A percentile compares a stretch with the other conserved stretches of the same genome.
These are phyloP conservation scores for Xylaria multiplex DNA, from an alignment of 2,329 filamentous ascomycete genomes.

Conservation along the genomic window DNA sequence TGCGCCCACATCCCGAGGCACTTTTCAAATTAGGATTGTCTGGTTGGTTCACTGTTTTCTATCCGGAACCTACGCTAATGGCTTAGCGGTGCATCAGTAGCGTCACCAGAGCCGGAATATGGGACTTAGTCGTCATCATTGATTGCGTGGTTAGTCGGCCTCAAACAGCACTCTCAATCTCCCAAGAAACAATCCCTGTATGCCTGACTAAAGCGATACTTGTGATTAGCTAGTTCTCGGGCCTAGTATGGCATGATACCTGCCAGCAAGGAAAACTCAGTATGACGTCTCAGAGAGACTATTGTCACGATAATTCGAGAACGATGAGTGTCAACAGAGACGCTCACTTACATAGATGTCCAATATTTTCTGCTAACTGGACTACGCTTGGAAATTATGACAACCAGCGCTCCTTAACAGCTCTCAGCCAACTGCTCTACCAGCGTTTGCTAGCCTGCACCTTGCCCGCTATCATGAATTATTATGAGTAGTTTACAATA, in stretches of 20 bases:
- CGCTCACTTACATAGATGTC: not conserved
- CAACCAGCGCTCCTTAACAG: not conserved
- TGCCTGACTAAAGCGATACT: constrained; percentile 9
- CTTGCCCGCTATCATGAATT: not conserved
- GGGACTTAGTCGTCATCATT: constrained; percentile 14
- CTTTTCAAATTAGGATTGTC: constrained; percentile 7
- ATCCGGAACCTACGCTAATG: not conserved
- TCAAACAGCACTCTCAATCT: constrained; percentile 1
- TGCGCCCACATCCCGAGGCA: constrained; percentile 12
- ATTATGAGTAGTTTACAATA: constrained; percentile 1
- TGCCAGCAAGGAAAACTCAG: not conserved
- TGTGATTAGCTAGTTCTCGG: constrained; percentile 1
- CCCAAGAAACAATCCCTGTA: constrained; percentile 7
- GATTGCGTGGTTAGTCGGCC: constrained; percentile 13
- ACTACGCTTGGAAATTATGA: not conserved
- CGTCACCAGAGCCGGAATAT: not conserved
- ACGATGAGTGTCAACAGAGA: not conserved
- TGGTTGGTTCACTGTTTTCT: constrained; percentile 13
- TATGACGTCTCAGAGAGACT: not conserved
- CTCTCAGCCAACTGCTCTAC: not conserved
- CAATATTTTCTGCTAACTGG: not conserved
- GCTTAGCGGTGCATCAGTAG: not conserved
- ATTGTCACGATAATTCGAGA: not conserved
- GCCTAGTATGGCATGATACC: not conserved
- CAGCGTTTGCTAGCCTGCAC: not conserved